Percentiles rank a stretch among this genome's conserved stretches.
These are phyloP conservation scores for Chaetoceros tenuissimus DNA, from an alignment of 108 stramenopile species.

Conservation along the genomic window DNA sequence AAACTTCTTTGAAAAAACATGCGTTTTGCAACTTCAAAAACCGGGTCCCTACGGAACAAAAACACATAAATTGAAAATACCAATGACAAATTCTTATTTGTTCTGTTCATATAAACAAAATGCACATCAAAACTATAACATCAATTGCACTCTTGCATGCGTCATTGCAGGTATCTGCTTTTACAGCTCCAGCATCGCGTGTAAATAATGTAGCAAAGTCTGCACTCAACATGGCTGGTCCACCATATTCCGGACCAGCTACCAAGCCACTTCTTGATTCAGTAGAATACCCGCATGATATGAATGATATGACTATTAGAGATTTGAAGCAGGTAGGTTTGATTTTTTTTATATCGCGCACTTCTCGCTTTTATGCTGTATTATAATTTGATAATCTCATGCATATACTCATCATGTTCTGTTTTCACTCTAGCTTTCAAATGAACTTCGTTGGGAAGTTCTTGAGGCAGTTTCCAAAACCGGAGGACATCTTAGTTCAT, in stretches of 20 bases:
- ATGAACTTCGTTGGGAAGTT: conserved; percentile 93
- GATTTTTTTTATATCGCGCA: not conserved
- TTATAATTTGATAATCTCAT: not conserved
- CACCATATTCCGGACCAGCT: conserved; percentile 76
- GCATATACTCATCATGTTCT: not conserved
- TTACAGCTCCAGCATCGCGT: not conserved
- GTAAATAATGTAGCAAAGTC: conserved; percentile 3
- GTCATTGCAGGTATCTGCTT: conserved; percentile 3
- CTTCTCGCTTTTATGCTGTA: not conserved
- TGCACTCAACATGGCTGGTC: conserved; percentile 24
- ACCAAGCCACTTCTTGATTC: conserved; percentile 87
- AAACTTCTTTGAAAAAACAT: too few species aligned
- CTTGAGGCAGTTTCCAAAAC: conserved; percentile 93
- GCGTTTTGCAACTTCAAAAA: conserved; percentile 25
- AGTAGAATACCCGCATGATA: conserved; percentile 72
- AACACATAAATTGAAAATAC: not conserved
- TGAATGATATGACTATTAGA: conserved; percentile 78
- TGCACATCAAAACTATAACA: not conserved
- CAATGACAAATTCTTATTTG: not conserved
- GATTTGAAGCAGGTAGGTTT: conserved; percentile 77
- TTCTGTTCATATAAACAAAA: not conserved
- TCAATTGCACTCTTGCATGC: not conserved
- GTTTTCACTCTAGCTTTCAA: conserved; percentile 47
- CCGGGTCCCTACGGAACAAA: conserved; percentile 17
- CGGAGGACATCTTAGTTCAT: conserved; percentile 92